phyloP scores from a whole-genome alignment of 75 land plant genomes.

The Gnetum montanum region DNA sequence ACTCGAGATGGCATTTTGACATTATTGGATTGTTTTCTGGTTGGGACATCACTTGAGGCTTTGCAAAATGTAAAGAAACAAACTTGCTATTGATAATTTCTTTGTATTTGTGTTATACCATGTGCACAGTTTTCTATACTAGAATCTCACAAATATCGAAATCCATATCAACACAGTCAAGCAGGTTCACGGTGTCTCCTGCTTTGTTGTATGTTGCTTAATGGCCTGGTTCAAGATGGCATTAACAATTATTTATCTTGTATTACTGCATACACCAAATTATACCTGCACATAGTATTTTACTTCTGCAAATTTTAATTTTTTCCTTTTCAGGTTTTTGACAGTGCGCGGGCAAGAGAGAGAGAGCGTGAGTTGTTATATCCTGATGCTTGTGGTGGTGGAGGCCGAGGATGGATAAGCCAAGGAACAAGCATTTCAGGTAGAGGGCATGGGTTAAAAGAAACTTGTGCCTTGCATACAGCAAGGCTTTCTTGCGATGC shows the following conservation, averaged over 20 bases:
- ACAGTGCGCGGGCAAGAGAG: slow-evolving; percentile 90
- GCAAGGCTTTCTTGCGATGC: slow-evolving; percentile 97
- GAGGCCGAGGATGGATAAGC: slow-evolving; percentile 97
- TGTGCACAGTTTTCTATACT: background rate
- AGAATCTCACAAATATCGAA: no score
- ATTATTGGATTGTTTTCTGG: slow-evolving; percentile 74
- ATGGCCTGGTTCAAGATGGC: no score
- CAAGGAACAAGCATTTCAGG: slow-evolving; percentile 66
- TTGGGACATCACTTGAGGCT: slow-evolving; percentile 68
- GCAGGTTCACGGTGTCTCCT: no score
- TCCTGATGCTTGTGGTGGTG: slow-evolving; percentile 99
- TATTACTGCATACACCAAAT: no score
- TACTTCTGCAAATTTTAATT: background rate
- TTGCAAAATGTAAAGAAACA: slow-evolving; percentile 76
- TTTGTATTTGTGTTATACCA: slow-evolving; percentile 2
- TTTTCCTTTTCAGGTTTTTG: slow-evolving; percentile 68
- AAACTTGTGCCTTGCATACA: slow-evolving; percentile 97
- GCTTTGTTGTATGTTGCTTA: no score
- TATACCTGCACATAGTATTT: no score
- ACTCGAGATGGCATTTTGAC: slow-evolving; percentile 82
- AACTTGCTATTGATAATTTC: background rate
- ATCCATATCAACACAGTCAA: no score
- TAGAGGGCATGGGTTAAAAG: slow-evolving; percentile 87
- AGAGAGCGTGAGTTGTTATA: slow-evolving; percentile 87
- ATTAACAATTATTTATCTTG: no score